Percentiles rank a stretch among this genome's conserved stretches.
Conservation (phyloP, 371 early-diverging fungal genomes). For the Basidiobolus heterosporus region DNA sequence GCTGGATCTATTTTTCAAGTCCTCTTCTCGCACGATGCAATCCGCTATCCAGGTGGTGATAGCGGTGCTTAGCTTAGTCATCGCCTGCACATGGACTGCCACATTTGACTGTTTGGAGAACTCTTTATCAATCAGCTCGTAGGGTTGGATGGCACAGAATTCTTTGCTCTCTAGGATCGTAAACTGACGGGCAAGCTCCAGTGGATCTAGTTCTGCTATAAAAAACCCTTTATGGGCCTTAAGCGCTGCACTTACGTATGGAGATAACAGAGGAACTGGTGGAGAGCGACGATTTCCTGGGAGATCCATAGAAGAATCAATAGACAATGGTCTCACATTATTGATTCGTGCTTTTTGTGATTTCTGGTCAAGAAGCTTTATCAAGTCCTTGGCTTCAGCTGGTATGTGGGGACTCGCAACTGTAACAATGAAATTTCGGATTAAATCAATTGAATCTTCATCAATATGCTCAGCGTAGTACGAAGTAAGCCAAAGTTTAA, state of each 20-base stretch:
- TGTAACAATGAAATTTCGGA: conserved; percentile 60
- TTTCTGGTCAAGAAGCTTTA: conserved; percentile 45
- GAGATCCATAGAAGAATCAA: conserved; percentile 5
- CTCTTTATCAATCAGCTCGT: conserved; percentile 43
- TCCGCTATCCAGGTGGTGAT: conserved; percentile 48
- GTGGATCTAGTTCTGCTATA: conserved; percentile 49
- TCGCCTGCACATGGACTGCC: conserved; percentile 9
- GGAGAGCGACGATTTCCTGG: conserved; percentile 5
- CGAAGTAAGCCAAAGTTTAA: too few species aligned
- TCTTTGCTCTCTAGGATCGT: conserved; percentile 41
- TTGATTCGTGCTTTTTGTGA: conserved; percentile 15
- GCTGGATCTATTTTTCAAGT: conserved; percentile 54
- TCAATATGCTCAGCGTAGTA: conserved; percentile 9
- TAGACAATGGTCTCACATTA: conserved; percentile 1
- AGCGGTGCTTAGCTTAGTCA: conserved; percentile 1
- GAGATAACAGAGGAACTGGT: conserved; percentile 19
- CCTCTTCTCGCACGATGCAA: conserved; percentile 53
- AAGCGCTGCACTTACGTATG: conserved; percentile 9
- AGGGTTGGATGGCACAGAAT: conserved; percentile 38
- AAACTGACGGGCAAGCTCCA: conserved; percentile 61
- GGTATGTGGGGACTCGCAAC: conserved; percentile 50
- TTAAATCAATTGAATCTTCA: conserved; percentile 42
- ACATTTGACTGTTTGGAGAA: conserved; percentile 28
- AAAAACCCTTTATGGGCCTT: conserved; percentile 11
- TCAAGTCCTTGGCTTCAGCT: conserved; percentile 47